Evolutionary conservation across 805 yeast genomes (phyloP).

Genomic region (Debaryomyces tyrocola): DNA sequence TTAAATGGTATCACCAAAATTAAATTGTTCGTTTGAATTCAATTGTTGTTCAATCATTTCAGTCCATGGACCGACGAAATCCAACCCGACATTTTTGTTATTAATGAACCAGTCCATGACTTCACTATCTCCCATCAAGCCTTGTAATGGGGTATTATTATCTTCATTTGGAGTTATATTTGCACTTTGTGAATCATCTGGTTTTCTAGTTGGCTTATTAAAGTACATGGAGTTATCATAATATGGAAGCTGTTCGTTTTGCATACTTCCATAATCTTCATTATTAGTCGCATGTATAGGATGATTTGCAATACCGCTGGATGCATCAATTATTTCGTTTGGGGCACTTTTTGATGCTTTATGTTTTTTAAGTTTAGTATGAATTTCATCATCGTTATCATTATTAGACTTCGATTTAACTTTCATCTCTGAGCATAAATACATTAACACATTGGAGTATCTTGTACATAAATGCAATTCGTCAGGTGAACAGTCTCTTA

Average conservation of each 20-base stretch:
- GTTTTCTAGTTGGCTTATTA: background rate
- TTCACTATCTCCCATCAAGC: conserved; percentile 36
- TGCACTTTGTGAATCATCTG: conserved; percentile 3
- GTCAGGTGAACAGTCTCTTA: conserved; percentile 85
- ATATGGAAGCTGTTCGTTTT: background rate
- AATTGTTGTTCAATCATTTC: conserved; percentile 74
- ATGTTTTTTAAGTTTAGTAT: conserved; percentile 1
- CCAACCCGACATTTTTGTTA: conserved; percentile 40
- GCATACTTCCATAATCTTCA: background rate
- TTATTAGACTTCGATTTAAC: conserved; percentile 34
- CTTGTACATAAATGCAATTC: conserved; percentile 81
- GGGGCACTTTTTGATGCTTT: background rate
- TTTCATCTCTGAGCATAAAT: conserved; percentile 73
- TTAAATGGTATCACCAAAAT: conserved; percentile 20
- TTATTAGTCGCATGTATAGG: background rate
- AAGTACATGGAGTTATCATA: conserved; percentile 1
- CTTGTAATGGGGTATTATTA: conserved; percentile 17
- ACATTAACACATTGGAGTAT: conserved; percentile 75
- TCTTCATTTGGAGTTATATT: conserved; percentile 8
- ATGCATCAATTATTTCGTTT: background rate
- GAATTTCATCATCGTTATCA: conserved; percentile 7
- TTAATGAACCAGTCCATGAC: conserved; percentile 46
- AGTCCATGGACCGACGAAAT: conserved; percentile 71
- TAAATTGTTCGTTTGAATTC: conserved; percentile 31
- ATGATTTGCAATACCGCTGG: background rate